These are phyloP conservation scores for Aspergillus udagawae DNA, from an alignment of 2,329 filamentous ascomycete genomes.

Conservation along the genomic window DNA sequence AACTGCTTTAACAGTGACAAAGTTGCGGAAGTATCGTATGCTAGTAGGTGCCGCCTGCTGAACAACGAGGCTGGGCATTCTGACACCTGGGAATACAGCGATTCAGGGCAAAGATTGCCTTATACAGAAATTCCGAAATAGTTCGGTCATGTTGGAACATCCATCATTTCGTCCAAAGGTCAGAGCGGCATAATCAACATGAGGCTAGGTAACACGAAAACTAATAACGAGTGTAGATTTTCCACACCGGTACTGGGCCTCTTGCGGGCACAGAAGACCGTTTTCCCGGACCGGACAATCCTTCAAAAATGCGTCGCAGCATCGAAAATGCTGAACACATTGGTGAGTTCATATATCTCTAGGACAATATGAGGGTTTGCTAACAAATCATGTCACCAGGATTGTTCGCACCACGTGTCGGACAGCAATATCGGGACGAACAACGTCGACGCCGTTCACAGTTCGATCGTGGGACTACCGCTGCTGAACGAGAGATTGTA, in stretches of 20 bases:
- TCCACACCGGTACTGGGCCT: slow-evolving; percentile 47
- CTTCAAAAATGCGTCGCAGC: slow-evolving; percentile 80
- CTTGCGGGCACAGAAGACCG: slow-evolving; percentile 66
- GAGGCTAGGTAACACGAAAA: neutral
- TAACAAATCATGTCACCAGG: slow-evolving; percentile 8
- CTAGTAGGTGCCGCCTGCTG: slow-evolving; percentile 58
- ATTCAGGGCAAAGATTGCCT: slow-evolving; percentile 91
- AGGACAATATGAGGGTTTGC: slow-evolving; percentile 32
- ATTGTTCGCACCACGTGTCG: slow-evolving; percentile 74
- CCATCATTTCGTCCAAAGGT: slow-evolving; percentile 81
- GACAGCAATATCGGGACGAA: slow-evolving; percentile 68
- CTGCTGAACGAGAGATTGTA: slow-evolving; percentile 62
- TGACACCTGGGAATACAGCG: slow-evolving; percentile 50
- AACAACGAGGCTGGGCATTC: slow-evolving; percentile 7
- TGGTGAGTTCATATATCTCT: slow-evolving; percentile 44
- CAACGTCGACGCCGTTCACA: slow-evolving; percentile 73
- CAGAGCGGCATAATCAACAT: slow-evolving; percentile 14
- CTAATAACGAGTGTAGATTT: slow-evolving; percentile 45
- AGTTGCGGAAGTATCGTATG: slow-evolving; percentile 86
- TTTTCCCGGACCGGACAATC: slow-evolving; percentile 78
- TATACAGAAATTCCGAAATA: slow-evolving; percentile 94
- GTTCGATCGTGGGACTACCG: slow-evolving; percentile 75
- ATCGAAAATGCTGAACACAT: slow-evolving; percentile 82
- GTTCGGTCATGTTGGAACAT: slow-evolving; percentile 87
- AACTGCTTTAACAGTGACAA: slow-evolving; percentile 80